Conservation (phyloP, 768 basidiomycete genomes). For the Collybiopsis confluens region DNA sequence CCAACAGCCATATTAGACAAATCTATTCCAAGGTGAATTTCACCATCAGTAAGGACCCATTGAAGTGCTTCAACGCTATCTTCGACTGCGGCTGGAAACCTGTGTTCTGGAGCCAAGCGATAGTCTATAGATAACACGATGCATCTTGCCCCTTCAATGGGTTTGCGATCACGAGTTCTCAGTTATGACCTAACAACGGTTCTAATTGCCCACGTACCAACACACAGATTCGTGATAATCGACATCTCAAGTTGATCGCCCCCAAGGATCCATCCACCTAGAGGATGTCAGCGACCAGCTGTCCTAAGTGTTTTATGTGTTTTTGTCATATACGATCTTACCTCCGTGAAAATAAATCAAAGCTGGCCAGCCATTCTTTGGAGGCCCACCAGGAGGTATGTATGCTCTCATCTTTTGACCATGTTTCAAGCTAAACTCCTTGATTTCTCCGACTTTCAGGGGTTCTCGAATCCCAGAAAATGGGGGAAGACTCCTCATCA, state of each 20-base stretch:
- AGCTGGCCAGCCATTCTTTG: constrained; percentile 61
- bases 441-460: constrained; percentile 47
- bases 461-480: constrained; percentile 55
- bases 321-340: constrained; percentile 13
- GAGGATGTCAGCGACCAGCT: background rate
- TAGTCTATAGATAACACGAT: constrained; percentile 68
- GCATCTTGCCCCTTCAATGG: constrained; percentile 49
- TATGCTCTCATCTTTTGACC: constrained; percentile 51
- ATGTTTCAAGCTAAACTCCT: constrained; percentile 48
- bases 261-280: constrained; percentile 77
- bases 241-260: constrained; percentile 53
- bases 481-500: constrained; percentile 41
- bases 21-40: constrained; percentile 42
- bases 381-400: constrained; percentile 49
- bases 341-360: constrained; percentile 77
- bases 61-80: constrained; percentile 62
- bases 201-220: constrained; percentile 31
- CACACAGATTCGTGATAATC: constrained; percentile 58
- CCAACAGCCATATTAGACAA: constrained; percentile 56
- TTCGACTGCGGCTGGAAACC: constrained; percentile 67
- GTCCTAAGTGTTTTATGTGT: too few species aligned
- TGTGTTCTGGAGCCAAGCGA: constrained; percentile 65
- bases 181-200: background rate
- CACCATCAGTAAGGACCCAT: constrained; percentile 54
- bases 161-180: background rate